Conservation (phyloP, 371 early-diverging fungal species). For the Mucor ambiguus region DNA sequence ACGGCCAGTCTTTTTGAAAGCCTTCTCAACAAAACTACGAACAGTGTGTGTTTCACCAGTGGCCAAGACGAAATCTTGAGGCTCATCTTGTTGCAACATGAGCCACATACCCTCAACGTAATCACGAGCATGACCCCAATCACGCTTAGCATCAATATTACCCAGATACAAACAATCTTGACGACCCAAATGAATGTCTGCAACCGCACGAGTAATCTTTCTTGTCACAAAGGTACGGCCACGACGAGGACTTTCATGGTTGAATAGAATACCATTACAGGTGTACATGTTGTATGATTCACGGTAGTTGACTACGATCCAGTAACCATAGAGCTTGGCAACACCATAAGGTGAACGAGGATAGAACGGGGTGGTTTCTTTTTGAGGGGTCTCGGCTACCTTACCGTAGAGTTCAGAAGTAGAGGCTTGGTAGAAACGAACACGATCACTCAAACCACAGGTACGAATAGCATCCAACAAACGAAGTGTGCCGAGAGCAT, state of each 20-base stretch:
- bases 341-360: conserved; percentile 88
- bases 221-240: conserved; percentile 87
- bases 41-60: conserved; percentile 88
- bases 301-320: conserved; percentile 84
- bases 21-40: conserved; percentile 81
- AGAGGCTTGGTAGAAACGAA: conserved; percentile 85
- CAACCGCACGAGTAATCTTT: conserved; percentile 84
- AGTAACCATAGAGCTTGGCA: conserved; percentile 84
- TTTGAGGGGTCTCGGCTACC: conserved; percentile 81
- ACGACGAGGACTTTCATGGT: conserved; percentile 86
- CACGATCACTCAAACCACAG: conserved; percentile 70
- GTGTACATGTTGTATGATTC: conserved; percentile 85
- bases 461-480: conserved; percentile 84
- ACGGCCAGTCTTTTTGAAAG: conserved; percentile 72
- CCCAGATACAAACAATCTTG: conserved; percentile 79
- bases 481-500: conserved; percentile 82
- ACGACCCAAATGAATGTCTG: conserved; percentile 72
- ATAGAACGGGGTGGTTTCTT: conserved; percentile 87
- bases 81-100: conserved; percentile 81
- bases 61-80: conserved; percentile 84
- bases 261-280: conserved; percentile 87
- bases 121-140: conserved; percentile 90
- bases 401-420: conserved; percentile 86
- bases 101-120: conserved; percentile 90
- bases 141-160: conserved; percentile 85